Evolutionary conservation across 2,329 filamentous ascomycete species (phyloP), one percentile per base, ranked within the genome.

Genomic region (Xylariaceae sp.): DNA sequence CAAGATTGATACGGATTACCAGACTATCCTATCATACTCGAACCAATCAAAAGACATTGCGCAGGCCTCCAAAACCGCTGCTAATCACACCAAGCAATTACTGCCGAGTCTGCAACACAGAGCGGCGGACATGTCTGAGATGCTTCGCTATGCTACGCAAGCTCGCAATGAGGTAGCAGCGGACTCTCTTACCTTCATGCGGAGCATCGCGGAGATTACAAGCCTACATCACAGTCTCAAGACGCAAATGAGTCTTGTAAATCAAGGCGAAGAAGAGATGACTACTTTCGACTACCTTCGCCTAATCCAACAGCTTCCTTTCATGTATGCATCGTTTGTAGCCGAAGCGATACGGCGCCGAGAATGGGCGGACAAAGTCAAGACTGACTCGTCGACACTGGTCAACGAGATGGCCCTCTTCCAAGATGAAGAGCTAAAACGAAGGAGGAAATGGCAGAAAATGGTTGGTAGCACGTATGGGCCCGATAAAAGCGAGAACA

Each of bases 301-400:
- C 15, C 73, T 88, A 17, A 83, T 96, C 28, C 83, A 90, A 33
- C 82, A 90, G 48, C 76, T 97, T 22, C 93, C 93, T 0, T 84
- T 85, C 42, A 82, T 95, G 54, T 98, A 97, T 61, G 90, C 90
- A 0, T 90, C 89, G 2, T 86, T 95, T 44, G 71, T 95, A 16
- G 79, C 88, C 3, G 93, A 98, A 64, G 85, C 89, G 13, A 80
- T 96, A 31, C 80, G 87, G 43, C 83, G 93, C 17, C 83, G 83
- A 26, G 90, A 96, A 65, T 98, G 93, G 90, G 81, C 79, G 11
- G 88, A 95, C 39, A 95, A 95, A 64, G 85, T 97, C 63, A 88
- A 85, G 59, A 77, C 79, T 2, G 93, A 97, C 56, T 93, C 91
- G 1, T 83, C 87, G 2, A 88, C 85, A 0, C 69, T 98, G 19